Evolutionary conservation across 1,284 basidiomycete species (phyloP).

Genomic region (Cutaneotrichosporon curvatum): DNA sequence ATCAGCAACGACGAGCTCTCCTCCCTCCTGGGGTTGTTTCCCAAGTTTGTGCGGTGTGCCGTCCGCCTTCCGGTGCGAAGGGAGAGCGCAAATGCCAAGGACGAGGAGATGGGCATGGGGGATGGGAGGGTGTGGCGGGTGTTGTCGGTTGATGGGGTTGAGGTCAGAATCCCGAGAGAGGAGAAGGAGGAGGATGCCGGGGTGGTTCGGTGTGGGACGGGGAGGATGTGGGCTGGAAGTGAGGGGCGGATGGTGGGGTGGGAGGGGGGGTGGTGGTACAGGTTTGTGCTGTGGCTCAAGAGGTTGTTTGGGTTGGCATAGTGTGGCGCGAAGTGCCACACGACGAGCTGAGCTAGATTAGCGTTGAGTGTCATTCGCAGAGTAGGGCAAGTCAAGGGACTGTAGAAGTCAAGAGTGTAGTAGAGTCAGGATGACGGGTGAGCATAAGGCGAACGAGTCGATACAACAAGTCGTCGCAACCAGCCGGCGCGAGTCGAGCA

Average conservation of each 20-base stretch:
- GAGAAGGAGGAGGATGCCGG: conserved; percentile 29
- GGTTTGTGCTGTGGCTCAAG: conserved; percentile 37
- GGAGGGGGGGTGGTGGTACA: conserved; percentile 32
- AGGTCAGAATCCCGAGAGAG: conserved; percentile 19
- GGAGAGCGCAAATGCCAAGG: conserved; percentile 22
- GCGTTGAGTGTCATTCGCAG: too few relatives aligned
- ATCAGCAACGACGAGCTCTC: conserved; percentile 39
- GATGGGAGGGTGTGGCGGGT: conserved; percentile 21
- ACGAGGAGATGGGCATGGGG: conserved; percentile 21
- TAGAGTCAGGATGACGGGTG: too few relatives aligned
- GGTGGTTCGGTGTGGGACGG: conserved; percentile 35
- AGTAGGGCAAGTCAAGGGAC: too few relatives aligned
- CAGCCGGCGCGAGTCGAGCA: too few relatives aligned
- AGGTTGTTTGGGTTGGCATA: conserved; percentile 26
- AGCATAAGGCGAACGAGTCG: too few relatives aligned
- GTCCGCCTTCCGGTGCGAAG: too few relatives aligned
- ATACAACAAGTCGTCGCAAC: too few relatives aligned
- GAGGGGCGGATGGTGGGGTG: conserved; percentile 25
- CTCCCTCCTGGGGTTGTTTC: conserved; percentile 27
- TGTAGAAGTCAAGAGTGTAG: too few relatives aligned
- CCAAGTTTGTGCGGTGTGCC: conserved; percentile 12
- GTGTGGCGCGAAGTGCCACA: too few relatives aligned
- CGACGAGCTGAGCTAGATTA: too few relatives aligned
- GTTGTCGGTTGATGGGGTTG: conserved; percentile 16
- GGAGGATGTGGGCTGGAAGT: conserved; percentile 35